Evolutionary conservation across 1,139 yeast species (phyloP), one percentile per base, ranked within the genome.

Genomic region (Candida gigantensis): DNA sequence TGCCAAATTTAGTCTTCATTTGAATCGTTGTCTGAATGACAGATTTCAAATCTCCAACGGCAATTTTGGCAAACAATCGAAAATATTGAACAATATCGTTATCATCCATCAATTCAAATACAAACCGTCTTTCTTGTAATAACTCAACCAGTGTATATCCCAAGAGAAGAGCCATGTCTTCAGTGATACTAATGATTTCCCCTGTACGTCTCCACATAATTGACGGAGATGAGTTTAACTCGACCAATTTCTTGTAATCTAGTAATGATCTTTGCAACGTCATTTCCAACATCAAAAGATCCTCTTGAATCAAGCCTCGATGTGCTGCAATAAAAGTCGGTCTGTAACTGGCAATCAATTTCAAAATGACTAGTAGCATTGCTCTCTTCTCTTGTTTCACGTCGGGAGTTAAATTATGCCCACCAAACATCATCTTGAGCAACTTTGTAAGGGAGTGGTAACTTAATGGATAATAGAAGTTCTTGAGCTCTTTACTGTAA

Each of bases 131-230:
- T 44, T 76, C 75, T 26, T 77, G 69, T 15, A 77, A 53, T 11
- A 77, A 61, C 28, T 75, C 74, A 42, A 65, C 63, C 39, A 68
- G 53, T 29, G 69, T 66, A 50, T 73, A 69, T 2, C 85, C 84
- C n/a, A 86, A 71, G 43, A 84, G 60, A 11, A 80, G 74, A 12
- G 81, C 71, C 49, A 83, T 71, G 49, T 83, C 89, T 43, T 81
- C 79, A 6, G 86, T 79, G 17, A 82, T 74, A 11, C 82, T 82
- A 8, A 82, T 86, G 27, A 84, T 78, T 52, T 84, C 90, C 5
- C 90, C 89, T 0, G 90, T 81, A 30, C 90, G 64, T 50, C 90
- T 68, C 90, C 90, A 84, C 45, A 83, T 81, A 8, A 83, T 78
- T 3, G 88, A 79, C 2, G 90, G 90, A 1, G 84, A 75, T 27